These are phyloP conservation scores for Cadophora luteo-olivacea DNA, from an alignment of 2,329 filamentous ascomycete genomes.

Conservation along the genomic window DNA sequence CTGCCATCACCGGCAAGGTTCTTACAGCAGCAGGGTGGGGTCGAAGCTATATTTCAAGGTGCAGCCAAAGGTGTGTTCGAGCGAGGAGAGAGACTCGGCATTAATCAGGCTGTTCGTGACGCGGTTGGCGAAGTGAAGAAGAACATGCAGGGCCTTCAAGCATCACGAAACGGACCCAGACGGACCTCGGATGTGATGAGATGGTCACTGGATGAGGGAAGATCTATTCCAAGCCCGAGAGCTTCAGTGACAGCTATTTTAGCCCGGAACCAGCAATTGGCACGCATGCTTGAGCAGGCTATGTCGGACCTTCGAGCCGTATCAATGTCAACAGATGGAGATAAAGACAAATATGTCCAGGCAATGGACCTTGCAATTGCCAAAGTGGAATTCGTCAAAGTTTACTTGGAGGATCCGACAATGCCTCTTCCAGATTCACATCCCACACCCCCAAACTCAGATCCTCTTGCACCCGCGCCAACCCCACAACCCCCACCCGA, in stretches of 20 bases:
- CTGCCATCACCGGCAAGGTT: slow-evolving; percentile 44
- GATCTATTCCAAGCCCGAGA: slow-evolving; percentile 39
- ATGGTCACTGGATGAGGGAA: slow-evolving; percentile 44
- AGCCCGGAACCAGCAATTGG: slow-evolving; percentile 69
- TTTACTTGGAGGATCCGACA: slow-evolving; percentile 64
- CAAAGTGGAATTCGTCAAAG: slow-evolving; percentile 70
- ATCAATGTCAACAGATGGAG: slow-evolving; percentile 56
- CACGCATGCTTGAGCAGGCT: slow-evolving; percentile 71
- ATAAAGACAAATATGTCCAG: slow-evolving; percentile 53
- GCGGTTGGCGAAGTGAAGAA: slow-evolving; percentile 81
- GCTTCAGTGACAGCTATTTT: slow-evolving; percentile 61
- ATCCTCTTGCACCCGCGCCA: slow-evolving; percentile 4
- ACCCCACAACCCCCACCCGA: slow-evolving; percentile 14
- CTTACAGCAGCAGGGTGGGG: slow-evolving; percentile 58
- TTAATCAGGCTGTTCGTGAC: slow-evolving; percentile 82
- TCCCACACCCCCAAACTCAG: slow-evolving; percentile 18
- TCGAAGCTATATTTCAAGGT: slow-evolving; percentile 77
- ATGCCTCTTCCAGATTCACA: slow-evolving; percentile 52
- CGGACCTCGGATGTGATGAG: slow-evolving; percentile 35
- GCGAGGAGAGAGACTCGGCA: slow-evolving; percentile 75
- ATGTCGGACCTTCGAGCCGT: slow-evolving; percentile 67
- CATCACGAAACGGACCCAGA: slow-evolving; percentile 52
- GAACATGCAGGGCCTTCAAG: slow-evolving; percentile 73
- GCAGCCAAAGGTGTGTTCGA: slow-evolving; percentile 79
- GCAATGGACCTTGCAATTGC: slow-evolving; percentile 64